Base-by-base conservation (phyloP, 2,329 filamentous ascomycete species). In the Chalaropsis thielavioides region DNA sequence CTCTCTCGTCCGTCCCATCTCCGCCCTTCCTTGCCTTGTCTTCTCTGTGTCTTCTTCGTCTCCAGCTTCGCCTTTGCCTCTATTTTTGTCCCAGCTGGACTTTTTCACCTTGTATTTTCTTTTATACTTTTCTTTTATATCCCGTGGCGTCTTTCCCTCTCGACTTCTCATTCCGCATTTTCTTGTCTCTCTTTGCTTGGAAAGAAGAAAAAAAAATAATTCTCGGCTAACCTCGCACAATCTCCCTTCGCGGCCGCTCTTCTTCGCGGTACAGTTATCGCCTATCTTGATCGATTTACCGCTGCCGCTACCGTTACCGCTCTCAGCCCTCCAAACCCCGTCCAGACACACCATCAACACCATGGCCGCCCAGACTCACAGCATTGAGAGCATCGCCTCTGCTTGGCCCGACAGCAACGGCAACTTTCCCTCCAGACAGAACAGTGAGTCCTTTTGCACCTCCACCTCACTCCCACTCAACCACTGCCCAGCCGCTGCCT, bases 61-160 rank as follows among this genome's bases (percentile, higher is more conserved):
- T 63, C 60, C 31, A 31, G 60, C n/a, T 44, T 62, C 35, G 54
- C 54, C 54, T 38, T 59, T 31, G 54, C 35, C 54, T 59, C 11
- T 59, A 27, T 59, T 59, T 59, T 24, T 43, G 17, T 43, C 41
- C 7, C 41, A 43, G 41, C 41, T 43, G 41, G 41, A 15, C 17
- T 43, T 43, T 43, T 43, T 43, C 41, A n/a, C 27, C 51, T 35
- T 56, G 51, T 56, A 56, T 56, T 24, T 56, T 56, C 31, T 56
- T 15, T n/a, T 31, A 2, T 49, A 49, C 17, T 22, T 49, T 49
- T 11, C 46, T 49, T 22, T 19, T 49, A 49, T 49, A 49, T 49
- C 17, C 22, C 31, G 22, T 56, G 22, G 27, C 51, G 31, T 56
- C n/a, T 56, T 11, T 35, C n/a, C 15, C 11, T 7, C 51, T 56